Evolutionary conservation across 1,139 yeast species (phyloP).

Genomic region (Meyerozyma smithsonii): DNA sequence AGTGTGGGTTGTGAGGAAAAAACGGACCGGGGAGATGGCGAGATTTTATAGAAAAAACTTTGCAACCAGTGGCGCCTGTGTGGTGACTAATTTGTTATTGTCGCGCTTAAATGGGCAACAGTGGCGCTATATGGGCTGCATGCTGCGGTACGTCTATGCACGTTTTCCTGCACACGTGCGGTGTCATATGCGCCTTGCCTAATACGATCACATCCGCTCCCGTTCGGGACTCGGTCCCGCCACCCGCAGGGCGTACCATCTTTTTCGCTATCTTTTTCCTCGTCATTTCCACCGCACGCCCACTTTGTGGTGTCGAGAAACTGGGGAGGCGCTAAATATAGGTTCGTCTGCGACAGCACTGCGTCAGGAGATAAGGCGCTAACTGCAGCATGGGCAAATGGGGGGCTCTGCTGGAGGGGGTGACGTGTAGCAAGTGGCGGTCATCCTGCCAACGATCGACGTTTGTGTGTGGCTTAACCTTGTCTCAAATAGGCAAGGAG

Average conservation of each 20-base stretch:
- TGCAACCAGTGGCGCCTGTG: background rate
- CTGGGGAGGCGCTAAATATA: background rate
- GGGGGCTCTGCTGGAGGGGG: too few species aligned
- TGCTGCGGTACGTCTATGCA: background rate
- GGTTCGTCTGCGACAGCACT: background rate
- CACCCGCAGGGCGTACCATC: background rate
- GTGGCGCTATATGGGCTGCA: slow-evolving; percentile 2
- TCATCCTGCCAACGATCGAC: too few species aligned
- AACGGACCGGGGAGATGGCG: background rate
- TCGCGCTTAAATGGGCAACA: background rate
- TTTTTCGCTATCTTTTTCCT: background rate
- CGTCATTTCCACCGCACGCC: too few species aligned
- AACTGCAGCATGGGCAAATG: too few species aligned
- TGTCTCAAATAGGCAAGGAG: too few species aligned
- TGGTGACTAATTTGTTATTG: background rate
- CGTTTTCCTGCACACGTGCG: background rate
- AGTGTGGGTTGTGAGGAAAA: slow-evolving; percentile 6
- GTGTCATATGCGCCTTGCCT: background rate
- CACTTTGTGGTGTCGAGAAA: too few species aligned
- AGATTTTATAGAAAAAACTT: background rate
- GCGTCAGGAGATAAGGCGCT: too few species aligned
- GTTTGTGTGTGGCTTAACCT: too few species aligned
- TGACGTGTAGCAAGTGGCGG: too few species aligned
- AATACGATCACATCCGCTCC: background rate
- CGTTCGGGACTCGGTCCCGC: background rate